Base-by-base conservation (phyloP, 768 basidiomycete genomes). In the Tulasnella sp. region DNA sequence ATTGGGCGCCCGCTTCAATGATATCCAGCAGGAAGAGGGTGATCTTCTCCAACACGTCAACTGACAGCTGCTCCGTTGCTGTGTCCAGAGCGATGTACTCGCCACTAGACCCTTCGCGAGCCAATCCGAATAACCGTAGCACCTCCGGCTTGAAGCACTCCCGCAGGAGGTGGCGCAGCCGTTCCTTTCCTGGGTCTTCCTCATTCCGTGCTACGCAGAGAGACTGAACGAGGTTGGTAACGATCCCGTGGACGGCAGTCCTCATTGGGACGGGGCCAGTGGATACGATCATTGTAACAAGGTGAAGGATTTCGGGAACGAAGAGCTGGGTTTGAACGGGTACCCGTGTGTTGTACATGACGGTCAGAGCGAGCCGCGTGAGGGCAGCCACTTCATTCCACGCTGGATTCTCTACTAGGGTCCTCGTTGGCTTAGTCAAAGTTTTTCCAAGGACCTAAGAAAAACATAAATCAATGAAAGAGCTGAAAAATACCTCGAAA, bases 341-440 rank as follows among this genome's bases (percentile, higher is more conserved):
- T 42, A 91, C 89, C 72, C 89, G 89, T 0, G 90, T 88, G 72
- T 92, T 90, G 81, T 93, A 91, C 75, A 92, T 90, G 27, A 94
- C 90, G 14, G 92, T 88, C 16, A 94, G 88, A 58, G 89, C 87
- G n/a, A 97, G 88, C 6, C 95, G 92, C 52, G 93, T 88, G 48
- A 97, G 87, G 1, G 92, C 92, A 0, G 94, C 92, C 3, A 97
- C 92, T 83, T 96, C 95, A 78, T 88, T 90, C 93, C 94, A 95
- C 80, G 91, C 91, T 2, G 89, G 86, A 83, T 93, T 93, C 68
- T 95, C 92, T 3, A 88, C 86, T 5, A 96, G 87, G 9, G 88
- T 88, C 77, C 87, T 90, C 0, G 92, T 89, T 0, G 90, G 88
- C 80, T 90, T 90, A 12, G 90, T 87, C 40, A 92, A 90, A 4